Evolutionary conservation across 2,329 filamentous ascomycete species (phyloP).

Genomic region (Sporothrix inflata): DNA sequence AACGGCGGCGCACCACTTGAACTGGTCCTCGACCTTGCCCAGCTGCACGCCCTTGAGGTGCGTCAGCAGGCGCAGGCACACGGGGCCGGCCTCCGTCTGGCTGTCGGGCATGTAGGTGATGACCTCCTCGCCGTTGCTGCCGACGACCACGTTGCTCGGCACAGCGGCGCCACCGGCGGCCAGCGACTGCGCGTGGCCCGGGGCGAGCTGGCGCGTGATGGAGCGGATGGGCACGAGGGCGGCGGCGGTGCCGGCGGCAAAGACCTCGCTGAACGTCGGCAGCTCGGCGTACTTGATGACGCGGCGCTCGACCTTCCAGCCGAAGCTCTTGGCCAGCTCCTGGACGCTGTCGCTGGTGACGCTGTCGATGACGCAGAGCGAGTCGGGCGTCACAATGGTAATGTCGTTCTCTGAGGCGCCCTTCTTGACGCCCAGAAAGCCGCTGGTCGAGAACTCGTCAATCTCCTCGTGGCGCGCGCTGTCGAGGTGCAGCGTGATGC

Average conservation of each 20-base stretch:
- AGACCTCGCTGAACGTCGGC: conserved; percentile 67
- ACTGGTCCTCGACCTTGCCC: conserved; percentile 75
- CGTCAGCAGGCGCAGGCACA: conserved; percentile 71
- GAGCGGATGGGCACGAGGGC: conserved; percentile 89
- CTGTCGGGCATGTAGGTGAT: conserved; percentile 58
- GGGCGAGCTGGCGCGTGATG: conserved; percentile 68
- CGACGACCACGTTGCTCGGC: conserved; percentile 46
- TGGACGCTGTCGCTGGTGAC: conserved; percentile 81
- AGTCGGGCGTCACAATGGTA: conserved; percentile 85
- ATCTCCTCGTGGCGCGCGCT: conserved; percentile 81
- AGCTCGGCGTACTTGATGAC: conserved; percentile 68
- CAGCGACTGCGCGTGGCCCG: conserved; percentile 47
- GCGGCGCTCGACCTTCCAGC: conserved; percentile 82
- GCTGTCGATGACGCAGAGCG: conserved; percentile 81
- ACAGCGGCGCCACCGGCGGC: conserved; percentile 38
- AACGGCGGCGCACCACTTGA: conserved; percentile 69
- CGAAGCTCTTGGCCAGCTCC: conserved; percentile 74
- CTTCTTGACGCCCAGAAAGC: conserved; percentile 77
- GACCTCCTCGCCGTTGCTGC: conserved; percentile 50
- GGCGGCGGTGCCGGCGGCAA: conserved; percentile 90
- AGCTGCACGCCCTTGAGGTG: conserved; percentile 85
- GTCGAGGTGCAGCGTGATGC: conserved; percentile 94
- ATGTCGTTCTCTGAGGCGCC: conserved; percentile 56
- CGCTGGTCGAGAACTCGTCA: conserved; percentile 94
- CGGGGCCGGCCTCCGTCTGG: conserved; percentile 71